phyloP scores from a whole-genome alignment of 371 early-diverging fungal genomes.

The Funneliformis caledonium region DNA sequence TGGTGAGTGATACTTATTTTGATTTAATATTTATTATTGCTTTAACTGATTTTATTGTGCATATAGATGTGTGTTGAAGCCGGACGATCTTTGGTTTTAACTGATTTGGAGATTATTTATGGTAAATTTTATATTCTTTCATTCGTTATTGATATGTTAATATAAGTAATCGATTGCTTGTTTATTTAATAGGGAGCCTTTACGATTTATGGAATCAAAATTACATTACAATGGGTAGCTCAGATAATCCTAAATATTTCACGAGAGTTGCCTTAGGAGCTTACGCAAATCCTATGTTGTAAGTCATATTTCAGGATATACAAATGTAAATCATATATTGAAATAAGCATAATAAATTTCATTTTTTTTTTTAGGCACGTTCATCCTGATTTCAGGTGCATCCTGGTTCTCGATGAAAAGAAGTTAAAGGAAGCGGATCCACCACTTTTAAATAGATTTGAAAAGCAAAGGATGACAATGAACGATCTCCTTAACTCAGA shows the following conservation, averaged over 20 bases:
- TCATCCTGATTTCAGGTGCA: constrained; percentile 39
- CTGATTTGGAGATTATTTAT: constrained; percentile 42
- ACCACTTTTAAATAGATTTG: constrained; percentile 38
- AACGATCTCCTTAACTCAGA: constrained; percentile 1
- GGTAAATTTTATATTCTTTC: constrained; percentile 18
- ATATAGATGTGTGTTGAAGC: constrained; percentile 42
- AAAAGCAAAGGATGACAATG: constrained; percentile 37
- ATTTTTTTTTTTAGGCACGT: constrained; percentile 12
- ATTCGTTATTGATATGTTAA: background rate
- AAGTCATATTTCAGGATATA: constrained; percentile 31
- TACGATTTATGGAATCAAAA: constrained; percentile 41
- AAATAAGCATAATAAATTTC: background rate
- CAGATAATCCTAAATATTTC: constrained; percentile 31
- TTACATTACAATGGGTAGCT: constrained; percentile 34
- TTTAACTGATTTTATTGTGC: background rate
- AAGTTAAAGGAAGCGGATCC: constrained; percentile 38
- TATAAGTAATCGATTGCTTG: background rate
- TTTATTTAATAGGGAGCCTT: constrained; percentile 20
- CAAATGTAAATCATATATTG: constrained; percentile 10
- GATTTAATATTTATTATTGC: background rate
- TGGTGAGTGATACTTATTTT: constrained; percentile 21
- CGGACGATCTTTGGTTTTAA: constrained; percentile 38
- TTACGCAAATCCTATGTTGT: constrained; percentile 39
- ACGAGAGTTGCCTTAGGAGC: constrained; percentile 39
- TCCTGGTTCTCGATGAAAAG: constrained; percentile 39